These are phyloP conservation scores for Parathielavia hyrcaniae DNA, from an alignment of 495 filamentous ascomycete species.

Conservation along the genomic window DNA sequence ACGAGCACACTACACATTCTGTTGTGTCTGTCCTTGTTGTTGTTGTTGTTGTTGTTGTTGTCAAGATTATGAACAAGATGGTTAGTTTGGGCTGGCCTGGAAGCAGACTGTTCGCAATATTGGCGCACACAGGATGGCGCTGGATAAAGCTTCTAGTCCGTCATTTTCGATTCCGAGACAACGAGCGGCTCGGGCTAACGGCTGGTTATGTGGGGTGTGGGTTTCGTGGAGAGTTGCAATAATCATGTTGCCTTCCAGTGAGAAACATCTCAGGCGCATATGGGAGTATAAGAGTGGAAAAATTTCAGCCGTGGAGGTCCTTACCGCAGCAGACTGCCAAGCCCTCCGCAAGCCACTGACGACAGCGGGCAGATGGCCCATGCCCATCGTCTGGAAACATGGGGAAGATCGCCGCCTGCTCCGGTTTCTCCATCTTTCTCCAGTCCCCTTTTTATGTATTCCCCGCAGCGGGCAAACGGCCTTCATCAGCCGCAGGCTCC, in stretches of 20 bases:
- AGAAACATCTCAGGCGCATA: too few species aligned
- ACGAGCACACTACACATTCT: too few species aligned
- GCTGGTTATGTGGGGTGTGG: not conserved
- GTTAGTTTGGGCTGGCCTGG: not conserved
- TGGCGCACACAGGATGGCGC: not conserved
- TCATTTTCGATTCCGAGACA: not conserved
- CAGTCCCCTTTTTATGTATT: not conserved
- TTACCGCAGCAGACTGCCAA: constrained; percentile 1
- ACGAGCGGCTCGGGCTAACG: constrained; percentile 14
- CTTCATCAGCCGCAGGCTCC: too few species aligned
- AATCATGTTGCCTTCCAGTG: not conserved
- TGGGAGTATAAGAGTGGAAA: too few species aligned
- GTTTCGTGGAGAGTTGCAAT: not conserved
- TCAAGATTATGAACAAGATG: too few species aligned
- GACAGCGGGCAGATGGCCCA: constrained; percentile 8
- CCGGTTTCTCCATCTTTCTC: not conserved
- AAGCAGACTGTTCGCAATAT: not conserved
- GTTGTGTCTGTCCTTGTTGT: too few species aligned
- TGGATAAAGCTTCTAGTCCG: not conserved
- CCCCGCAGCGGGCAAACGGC: constrained; percentile 4
- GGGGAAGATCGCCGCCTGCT: constrained; percentile 11
- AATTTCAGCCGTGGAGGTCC: too few species aligned
- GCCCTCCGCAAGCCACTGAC: constrained; percentile 15
- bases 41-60: too few species aligned
- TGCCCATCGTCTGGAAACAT: not conserved